These are phyloP conservation scores for Exophiala sp. DNA, from an alignment of 2,329 filamentous ascomycete species.

Conservation along the genomic window DNA sequence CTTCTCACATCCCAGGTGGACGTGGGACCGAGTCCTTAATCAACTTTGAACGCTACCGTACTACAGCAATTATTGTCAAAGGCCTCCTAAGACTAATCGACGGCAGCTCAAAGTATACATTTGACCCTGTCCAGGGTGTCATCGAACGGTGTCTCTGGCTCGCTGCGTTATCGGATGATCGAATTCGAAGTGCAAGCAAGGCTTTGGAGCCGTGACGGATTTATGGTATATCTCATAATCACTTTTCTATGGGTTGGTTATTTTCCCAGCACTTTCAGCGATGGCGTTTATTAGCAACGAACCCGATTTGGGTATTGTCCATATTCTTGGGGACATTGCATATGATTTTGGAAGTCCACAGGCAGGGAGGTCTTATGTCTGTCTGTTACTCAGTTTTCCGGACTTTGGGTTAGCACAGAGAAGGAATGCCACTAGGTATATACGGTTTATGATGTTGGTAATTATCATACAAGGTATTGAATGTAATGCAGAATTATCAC, in stretches of 20 bases:
- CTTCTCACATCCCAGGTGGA: conserved; percentile 52
- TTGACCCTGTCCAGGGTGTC: conserved; percentile 56
- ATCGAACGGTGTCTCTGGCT: conserved; percentile 64
- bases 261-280: conserved; percentile 13
- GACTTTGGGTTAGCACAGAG: too few relatives aligned
- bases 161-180: conserved; percentile 56
- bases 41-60: conserved; percentile 65
- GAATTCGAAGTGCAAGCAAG: conserved; percentile 50
- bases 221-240: conserved; percentile 1
- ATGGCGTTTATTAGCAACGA: conserved; percentile 3
- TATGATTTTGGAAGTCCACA: too few relatives aligned
- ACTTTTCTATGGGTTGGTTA: background rate
- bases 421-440: too few relatives aligned
- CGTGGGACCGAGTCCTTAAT: conserved; percentile 53
- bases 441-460: too few relatives aligned
- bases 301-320: too few relatives aligned
- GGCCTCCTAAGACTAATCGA: conserved; percentile 61
- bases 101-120: conserved; percentile 59
- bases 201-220: conserved; percentile 33
- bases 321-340: too few relatives aligned
- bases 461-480: too few relatives aligned
- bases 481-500: too few relatives aligned
- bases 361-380: too few relatives aligned
- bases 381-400: too few relatives aligned
- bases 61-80: conserved; percentile 63